Evolutionary conservation across 768 basidiomycete species (phyloP), one percentile per base, ranked within the genome.

Genomic region (Pisolithus microcarpus): DNA sequence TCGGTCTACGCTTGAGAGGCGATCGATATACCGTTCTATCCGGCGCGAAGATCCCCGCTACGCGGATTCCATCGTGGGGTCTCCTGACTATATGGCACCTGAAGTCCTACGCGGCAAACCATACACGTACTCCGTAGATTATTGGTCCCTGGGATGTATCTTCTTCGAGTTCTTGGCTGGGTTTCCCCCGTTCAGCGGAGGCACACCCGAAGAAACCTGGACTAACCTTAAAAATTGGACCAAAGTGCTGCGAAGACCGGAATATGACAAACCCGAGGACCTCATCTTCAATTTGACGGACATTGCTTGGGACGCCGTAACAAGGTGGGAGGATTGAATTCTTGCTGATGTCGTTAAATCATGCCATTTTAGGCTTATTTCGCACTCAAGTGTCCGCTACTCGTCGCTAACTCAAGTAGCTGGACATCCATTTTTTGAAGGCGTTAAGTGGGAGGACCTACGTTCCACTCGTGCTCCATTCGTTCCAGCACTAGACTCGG

Each of bases 201-300:
- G 86, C 38, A 92, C 87, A 0, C 88, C 93, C 0, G 93, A 99
- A 57, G 96, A 99, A 69, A 99, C 96, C 0, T 99, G 96, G 96
- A 91, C 91, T 15, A 98, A 98, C 69, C 72, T 99, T 55, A 97
- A 97, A 70, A 97, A 97, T 65, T 99, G 96, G 96, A 82, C 85
- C 16, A 87, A 87, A 55, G 91, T 92, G 1, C 75, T 99, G 5
- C 75, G 86, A n/a, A 69, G 96, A 51, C 96, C 96, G 2, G 86
- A 93, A 59, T 99, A 98, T 59, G 94, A 97, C 65, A 85, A 87
- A 57, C 88, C 91, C 2, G 94, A 98, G 65, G 96, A 99, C 66
- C 75, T 92, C 38, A 90, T 98, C 56, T 99, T 98, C 77, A 99
- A 98, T 68, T 73, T 99, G 58, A 80, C 81, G 1, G 95, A 99